A percentile compares a stretch with the other conserved stretches of the same genome.
phyloP scores from a whole-genome alignment of 2,329 filamentous ascomycete species.

The Drechslerella coelobrocha region DNA sequence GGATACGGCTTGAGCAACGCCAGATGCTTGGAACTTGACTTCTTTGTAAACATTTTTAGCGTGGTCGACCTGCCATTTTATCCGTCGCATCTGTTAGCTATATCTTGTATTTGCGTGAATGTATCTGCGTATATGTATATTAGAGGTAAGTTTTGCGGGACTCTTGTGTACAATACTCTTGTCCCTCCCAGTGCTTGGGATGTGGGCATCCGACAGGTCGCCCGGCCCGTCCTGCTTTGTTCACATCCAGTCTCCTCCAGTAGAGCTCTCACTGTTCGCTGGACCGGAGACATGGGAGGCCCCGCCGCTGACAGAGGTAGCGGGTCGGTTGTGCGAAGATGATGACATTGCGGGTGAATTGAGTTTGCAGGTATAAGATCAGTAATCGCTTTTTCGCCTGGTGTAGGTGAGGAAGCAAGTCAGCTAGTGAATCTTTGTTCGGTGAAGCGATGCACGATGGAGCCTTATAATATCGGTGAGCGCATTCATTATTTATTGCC shows the following conservation, averaged over 20 bases:
- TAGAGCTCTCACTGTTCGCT: constrained; percentile 11
- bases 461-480: background rate
- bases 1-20: constrained; percentile 1
- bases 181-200: constrained; percentile 17
- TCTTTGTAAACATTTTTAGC: constrained; percentile 17
- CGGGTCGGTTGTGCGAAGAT: constrained; percentile 16
- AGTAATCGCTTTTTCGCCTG: background rate
- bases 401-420: background rate
- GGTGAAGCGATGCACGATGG: background rate
- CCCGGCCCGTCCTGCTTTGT: constrained; percentile 18
- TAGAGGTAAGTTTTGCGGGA: background rate
- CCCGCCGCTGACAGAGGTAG: constrained; percentile 12
- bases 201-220: constrained; percentile 12
- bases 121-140: background rate
- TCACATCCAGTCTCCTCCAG: constrained; percentile 21
- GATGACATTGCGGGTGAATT: constrained; percentile 17
- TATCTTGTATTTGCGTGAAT: background rate
- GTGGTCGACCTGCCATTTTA: constrained; percentile 19
- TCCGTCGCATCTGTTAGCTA: background rate
- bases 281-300: constrained; percentile 16
- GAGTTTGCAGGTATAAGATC: background rate
- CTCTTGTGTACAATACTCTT: constrained; percentile 11
- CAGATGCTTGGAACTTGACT: constrained; percentile 12
- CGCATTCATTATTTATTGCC: constrained; percentile 14
- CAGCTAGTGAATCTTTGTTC: background rate